Percentiles rank a stretch among this genome's conserved stretches.
Conservation (phyloP, 208 protist species). For the Wallacemonas sp. region DNA sequence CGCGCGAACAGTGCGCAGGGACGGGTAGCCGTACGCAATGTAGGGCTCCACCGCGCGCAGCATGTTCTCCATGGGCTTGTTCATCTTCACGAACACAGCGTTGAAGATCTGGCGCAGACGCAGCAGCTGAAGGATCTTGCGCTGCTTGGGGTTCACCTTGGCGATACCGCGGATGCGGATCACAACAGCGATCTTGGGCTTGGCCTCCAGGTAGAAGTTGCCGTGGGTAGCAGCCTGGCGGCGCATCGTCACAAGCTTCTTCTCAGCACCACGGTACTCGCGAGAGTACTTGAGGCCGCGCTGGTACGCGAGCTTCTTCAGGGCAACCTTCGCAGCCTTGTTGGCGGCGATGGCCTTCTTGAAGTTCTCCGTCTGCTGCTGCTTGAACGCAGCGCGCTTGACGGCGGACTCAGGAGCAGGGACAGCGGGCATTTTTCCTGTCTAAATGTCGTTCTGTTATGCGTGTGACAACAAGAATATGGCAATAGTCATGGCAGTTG, state of each 20-base stretch:
- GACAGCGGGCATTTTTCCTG: conserved; percentile 69
- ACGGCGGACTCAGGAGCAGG: conserved; percentile 87
- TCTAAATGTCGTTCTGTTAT: conserved; percentile 18
- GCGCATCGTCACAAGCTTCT: conserved; percentile 79
- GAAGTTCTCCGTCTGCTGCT: conserved; percentile 90
- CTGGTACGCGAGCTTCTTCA: conserved; percentile 75
- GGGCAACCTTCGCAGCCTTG: conserved; percentile 63
- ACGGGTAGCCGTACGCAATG: conserved; percentile 99
- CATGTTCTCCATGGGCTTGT: conserved; percentile 99
- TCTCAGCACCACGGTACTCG: conserved; percentile 95
- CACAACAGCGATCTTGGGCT: conserved; percentile 99
- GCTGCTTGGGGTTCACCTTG: conserved; percentile 96
- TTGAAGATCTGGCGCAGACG: conserved; percentile 99
- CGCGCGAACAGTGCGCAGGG: conserved; percentile 95
- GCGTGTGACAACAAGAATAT: too few species aligned
- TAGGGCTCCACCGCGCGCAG: conserved; percentile 98
- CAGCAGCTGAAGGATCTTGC: conserved; percentile 99
- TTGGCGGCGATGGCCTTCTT: conserved; percentile 77
- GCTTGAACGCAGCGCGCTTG: conserved; percentile 91
- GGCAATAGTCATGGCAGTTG: neutral
- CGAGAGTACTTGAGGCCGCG: conserved; percentile 93
- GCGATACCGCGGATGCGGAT: conserved; percentile 99
- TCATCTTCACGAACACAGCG: conserved; percentile 99
- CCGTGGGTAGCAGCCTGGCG: conserved; percentile 91
- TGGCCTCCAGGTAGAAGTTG: conserved; percentile 97